Conservation (phyloP, 2,329 filamentous ascomycete species). For the Cytospora piceae region DNA sequence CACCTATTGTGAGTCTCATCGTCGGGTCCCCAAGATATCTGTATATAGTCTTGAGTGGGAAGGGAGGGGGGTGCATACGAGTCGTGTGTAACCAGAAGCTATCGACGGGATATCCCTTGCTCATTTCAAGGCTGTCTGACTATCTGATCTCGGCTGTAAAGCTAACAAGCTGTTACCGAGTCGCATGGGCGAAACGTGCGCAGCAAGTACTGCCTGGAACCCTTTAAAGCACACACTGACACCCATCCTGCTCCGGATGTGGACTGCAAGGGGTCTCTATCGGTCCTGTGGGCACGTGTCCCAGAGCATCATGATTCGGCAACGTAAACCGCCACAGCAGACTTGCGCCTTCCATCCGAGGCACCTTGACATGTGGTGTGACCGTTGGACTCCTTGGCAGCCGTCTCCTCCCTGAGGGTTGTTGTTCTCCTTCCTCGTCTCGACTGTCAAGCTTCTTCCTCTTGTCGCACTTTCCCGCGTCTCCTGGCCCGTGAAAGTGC, state of each 20-base stretch:
- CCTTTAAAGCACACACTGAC: not conserved
- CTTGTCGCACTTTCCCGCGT: slow-evolving; percentile 13
- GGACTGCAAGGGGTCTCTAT: not conserved
- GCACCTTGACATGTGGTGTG: slow-evolving; percentile 14
- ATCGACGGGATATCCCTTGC: not conserved
- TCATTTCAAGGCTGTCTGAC: not conserved
- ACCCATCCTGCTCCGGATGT: not conserved
- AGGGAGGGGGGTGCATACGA: not conserved
- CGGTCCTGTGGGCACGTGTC: not conserved
- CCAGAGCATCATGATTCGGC: not conserved
- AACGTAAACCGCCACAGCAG: slow-evolving; percentile 38
- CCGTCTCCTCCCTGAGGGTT: not conserved
- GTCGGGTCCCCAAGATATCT: not conserved
- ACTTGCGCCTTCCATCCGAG: slow-evolving; percentile 37
- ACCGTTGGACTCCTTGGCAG: slow-evolving; percentile 16
- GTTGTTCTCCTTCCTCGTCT: not conserved
- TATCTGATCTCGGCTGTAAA: not conserved
- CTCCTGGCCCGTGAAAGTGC: slow-evolving; percentile 26
- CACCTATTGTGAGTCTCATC: too few species aligned
- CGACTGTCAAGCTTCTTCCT: not conserved
- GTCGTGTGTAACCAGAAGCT: not conserved
- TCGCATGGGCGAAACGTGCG: not conserved
- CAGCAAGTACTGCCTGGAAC: not conserved
- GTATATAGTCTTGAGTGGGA: not conserved
- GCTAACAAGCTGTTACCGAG: not conserved